Evolutionary conservation across 371 early-diverging fungal genomes (phyloP).

Genomic region (Mucor plumbeus): DNA sequence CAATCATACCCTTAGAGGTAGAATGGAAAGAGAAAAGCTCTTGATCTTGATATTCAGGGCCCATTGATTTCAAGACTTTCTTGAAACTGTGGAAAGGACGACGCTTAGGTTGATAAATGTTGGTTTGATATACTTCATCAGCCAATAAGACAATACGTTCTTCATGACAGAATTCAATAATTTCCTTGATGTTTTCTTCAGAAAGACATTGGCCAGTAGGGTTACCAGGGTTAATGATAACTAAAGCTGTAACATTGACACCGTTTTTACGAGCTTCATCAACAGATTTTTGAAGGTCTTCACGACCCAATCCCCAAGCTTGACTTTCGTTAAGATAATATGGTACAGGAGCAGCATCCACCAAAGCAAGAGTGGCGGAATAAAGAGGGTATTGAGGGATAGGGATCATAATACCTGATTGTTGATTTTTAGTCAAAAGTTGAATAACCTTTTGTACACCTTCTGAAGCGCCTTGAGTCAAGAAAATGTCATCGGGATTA

Average conservation of each 20-base stretch:
- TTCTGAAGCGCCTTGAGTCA: constrained; percentile 89
- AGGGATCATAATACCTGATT: constrained; percentile 96
- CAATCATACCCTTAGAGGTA: constrained; percentile 97
- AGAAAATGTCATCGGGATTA: constrained; percentile 83
- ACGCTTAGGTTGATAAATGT: constrained; percentile 79
- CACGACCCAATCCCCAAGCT: constrained; percentile 81
- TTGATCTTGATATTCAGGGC: constrained; percentile 48
- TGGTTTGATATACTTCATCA: constrained; percentile 98
- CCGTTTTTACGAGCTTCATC: constrained; percentile 73
- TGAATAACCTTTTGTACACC: constrained; percentile 92
- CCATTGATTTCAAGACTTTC: constrained; percentile 74
- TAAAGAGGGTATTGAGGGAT: constrained; percentile 99
- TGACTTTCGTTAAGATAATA: constrained; percentile 90
- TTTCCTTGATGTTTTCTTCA: constrained; percentile 83
- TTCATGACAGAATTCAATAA: constrained; percentile 85
- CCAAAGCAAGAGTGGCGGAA: constrained; percentile 90
- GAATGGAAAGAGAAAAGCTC: constrained; percentile 97
- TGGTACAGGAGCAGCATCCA: constrained; percentile 84
- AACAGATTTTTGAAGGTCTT: constrained; percentile 67
- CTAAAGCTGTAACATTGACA: constrained; percentile 90
- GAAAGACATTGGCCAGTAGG: constrained; percentile 94
- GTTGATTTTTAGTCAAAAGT: constrained; percentile 73
- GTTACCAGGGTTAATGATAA: constrained; percentile 98
- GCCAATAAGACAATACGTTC: constrained; percentile 89
- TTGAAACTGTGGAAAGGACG: constrained; percentile 96